Conservation (phyloP, 768 basidiomycete genomes). For the Boletus fagicola region DNA sequence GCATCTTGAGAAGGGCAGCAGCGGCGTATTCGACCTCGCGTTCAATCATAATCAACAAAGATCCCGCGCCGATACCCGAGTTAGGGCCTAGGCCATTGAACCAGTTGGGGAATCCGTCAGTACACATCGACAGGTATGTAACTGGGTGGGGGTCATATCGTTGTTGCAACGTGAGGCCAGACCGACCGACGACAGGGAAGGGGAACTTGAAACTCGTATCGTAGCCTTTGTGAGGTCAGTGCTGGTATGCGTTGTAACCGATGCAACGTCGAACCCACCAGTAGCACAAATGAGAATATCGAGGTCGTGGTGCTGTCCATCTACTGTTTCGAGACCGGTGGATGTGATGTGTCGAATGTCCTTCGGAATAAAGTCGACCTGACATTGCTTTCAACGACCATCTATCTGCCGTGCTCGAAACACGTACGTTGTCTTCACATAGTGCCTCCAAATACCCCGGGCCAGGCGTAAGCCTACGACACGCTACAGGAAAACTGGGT, state of each 20-base stretch:
- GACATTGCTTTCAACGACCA: background rate
- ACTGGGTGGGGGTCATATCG: conserved; percentile 53
- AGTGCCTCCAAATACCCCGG: conserved; percentile 68
- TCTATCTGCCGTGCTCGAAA: background rate
- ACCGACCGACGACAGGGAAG: conserved; percentile 54
- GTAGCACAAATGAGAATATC: conserved; percentile 67
- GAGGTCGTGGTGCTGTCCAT: conserved; percentile 53
- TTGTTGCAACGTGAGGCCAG: conserved; percentile 50
- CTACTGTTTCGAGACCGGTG: conserved; percentile 53
- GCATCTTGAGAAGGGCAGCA: conserved; percentile 54
- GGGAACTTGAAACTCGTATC: conserved; percentile 48
- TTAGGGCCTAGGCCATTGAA: conserved; percentile 60
- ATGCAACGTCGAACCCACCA: conserved; percentile 26
- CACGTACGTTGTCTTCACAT: conserved; percentile 51
- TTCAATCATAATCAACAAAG: conserved; percentile 55
- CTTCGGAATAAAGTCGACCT: conserved; percentile 48
- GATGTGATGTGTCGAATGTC: conserved; percentile 49
- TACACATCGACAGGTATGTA: conserved; percentile 57
- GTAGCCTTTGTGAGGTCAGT: conserved; percentile 27
- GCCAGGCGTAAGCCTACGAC: conserved; percentile 65
- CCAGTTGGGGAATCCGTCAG: conserved; percentile 70
- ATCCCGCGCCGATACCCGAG: conserved; percentile 52
- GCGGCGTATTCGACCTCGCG: conserved; percentile 57
- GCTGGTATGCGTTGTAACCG: background rate
- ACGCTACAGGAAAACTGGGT: conserved; percentile 56